Evolutionary conservation across 2,329 filamentous ascomycete genomes (phyloP), one percentile per base, ranked within the genome.

Genomic region (Raffaelea ambrosiae): DNA sequence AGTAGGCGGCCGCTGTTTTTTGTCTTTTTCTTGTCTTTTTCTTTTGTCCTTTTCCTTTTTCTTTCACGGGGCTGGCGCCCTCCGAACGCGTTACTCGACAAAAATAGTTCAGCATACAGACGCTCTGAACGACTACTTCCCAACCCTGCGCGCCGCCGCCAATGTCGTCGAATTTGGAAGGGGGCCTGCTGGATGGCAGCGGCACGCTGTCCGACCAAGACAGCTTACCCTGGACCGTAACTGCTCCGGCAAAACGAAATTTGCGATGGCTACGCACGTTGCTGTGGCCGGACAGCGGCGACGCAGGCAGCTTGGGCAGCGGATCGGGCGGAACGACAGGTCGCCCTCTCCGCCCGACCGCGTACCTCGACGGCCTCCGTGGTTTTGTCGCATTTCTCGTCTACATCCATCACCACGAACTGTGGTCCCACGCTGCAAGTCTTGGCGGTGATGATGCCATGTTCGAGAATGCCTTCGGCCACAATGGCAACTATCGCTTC

Each of bases 351-450:
- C 65, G 73, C 7, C 64, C 67, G 18, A 82, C 78, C 5, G 76
- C 78, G n/a, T 81, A 77, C 54, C 68, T 82, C 19, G 82, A 86
- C 54, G 82, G 82, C 14, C 65, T 86, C 14, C 67, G 83, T 57
- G 82, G 83, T 3, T 83, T 85, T 52, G 81, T 81, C 4, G 79
- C 82, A 3, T 69, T 86, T 26, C 59, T 84, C 23, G 82, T 86
- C 14, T 85, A 84, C 60, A 68, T 73, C 54, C 76, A 81, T 46
- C 78, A 83, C 59, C 72, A 83, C 58, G 63, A 75, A 54, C 60
- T 79, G 5, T 81, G 77, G 77, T 71, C 69, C 40, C 81, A 79
- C 60, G 65, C 59, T 23, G 59, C 52, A 1, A 45, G 43, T 22
- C 8, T 20, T 0, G 9, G 14, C 3, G 56, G 58, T 0, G 62